Base-by-base conservation (phyloP, 2,329 filamentous ascomycete species). In the Alternaria ventricosa region DNA sequence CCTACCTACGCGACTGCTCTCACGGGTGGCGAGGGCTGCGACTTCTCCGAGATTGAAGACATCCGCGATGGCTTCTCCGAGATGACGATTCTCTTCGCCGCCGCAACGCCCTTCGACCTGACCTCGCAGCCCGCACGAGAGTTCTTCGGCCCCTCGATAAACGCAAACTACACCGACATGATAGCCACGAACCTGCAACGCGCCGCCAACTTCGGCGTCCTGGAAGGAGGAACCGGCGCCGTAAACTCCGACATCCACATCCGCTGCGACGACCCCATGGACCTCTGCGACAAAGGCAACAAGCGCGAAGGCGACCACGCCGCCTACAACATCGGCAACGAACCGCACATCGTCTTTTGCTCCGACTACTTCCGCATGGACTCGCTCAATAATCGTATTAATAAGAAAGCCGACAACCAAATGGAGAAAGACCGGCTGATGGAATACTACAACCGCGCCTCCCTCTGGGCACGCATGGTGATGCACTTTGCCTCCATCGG, bases 271-370 rank as follows among this genome's bases (percentile, higher is more conserved):
- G 77, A 79, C 56, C 77, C 76, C 25, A 71, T 73, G 55, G 36
- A 66, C 6, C 61, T 72, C 4, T 79, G 76, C 59, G 56, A 68
- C 8, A 65, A 64, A 12, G 74, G 74, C 9, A 75, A 72, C 33
- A 68, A 64, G 43, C 73, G 70, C 47, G 73, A 78, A 22, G 76
- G 75, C 18, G 69, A 68, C 25, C 76, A 78, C 55, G 61, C 68
- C 2, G 73, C 74, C 22, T 79, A 78, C 62, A 78, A 78, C 60
- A 75, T 79, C 36, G 76, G 75, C 9, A 78, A 78, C 44, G 72
- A 76, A n/a, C 73, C 76, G 5, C 75, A 78, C 43, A 67, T 78
- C 30, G 76, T 76, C 47, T 79, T 79, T 55, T 79, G 77, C 57
- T 54, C 65, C 4, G 65, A 67, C 46, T 78, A 77, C 57, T 78